Base-by-base conservation (phyloP, 306 rosid species). In the Oemleria cerasiformis region DNA sequence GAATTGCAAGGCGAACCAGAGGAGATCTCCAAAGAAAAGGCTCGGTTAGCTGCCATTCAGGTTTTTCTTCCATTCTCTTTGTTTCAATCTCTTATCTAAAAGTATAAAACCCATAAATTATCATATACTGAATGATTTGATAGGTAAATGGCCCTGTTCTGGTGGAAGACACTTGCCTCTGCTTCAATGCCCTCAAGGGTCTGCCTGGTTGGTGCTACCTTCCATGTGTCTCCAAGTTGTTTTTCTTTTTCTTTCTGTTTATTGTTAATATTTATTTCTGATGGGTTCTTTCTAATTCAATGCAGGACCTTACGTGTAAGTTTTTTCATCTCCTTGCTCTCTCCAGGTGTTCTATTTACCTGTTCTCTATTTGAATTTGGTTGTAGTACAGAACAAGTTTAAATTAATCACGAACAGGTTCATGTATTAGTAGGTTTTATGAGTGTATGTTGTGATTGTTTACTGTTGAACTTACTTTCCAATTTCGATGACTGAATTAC, bases 291-390 rank as follows among this genome's bases (percentile, higher is more conserved):
- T 82, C 48, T 49, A 68, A 78, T 67, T 53, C 74, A 70, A 76
- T 86, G 76, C 98, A 93, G 98, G 98, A 72, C 98, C 98, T 15
- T 93, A 91, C 89, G 86, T 93, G 98, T 93, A 87, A 93, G 97
- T 91, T 81, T 74, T 73, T 68, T 63, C 34, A 60, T 71, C 65
- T 67, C 15, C 83, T 65, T 63, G 36, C 30, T 45, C 36, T 65
- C 39, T 76, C 44, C 76, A 70, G 86, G 87, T 86, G 77, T 57
- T 75, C 19, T 72, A 6, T 59, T 42, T 43, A 5, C 2, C 8
- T 42, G 64, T 4, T 43, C 21, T 34, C 47, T 11, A 36, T 54
- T 23, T 42, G 34, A 11, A 3, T 47, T 20, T 14, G 12, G 17
- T 34, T 39, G 13, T n/a, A n/a, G 41, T 23, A 17, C 5, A 9